Evolutionary conservation across 805 yeast genomes (phyloP).

Genomic region (Myxozyma neotropica): DNA sequence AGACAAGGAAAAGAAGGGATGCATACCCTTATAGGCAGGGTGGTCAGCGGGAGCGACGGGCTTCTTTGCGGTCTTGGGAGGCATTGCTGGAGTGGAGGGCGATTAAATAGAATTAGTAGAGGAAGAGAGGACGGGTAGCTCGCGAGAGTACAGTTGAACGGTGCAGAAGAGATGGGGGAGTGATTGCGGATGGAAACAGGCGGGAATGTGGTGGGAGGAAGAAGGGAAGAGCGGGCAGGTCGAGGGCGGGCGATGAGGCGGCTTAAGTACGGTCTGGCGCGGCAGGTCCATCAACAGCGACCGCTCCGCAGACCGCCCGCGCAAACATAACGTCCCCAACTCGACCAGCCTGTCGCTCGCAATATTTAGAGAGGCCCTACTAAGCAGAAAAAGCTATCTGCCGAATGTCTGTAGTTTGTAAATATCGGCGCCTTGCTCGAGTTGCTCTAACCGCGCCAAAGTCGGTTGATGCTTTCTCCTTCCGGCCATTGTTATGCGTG

Average conservation of each 20-base stretch:
- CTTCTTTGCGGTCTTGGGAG: slow-evolving; percentile 39
- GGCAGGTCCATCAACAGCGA: slow-evolving; percentile 5
- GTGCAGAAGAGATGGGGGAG: too few species aligned
- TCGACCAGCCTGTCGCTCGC: not conserved
- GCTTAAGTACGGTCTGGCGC: slow-evolving; percentile 6
- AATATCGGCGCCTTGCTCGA: not conserved
- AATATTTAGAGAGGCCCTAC: not conserved
- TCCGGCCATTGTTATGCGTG: too few species aligned
- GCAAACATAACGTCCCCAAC: not conserved
- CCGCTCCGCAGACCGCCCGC: not conserved
- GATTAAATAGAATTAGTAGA: not conserved
- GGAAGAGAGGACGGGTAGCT: not conserved
- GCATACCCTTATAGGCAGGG: slow-evolving; percentile 47
- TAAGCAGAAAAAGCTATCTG: too few species aligned
- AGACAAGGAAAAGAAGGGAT: not conserved
- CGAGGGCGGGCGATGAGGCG: slow-evolving; percentile 18
- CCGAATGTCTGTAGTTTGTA: too few species aligned
- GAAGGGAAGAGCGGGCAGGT: slow-evolving; percentile 3
- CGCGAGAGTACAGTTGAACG: too few species aligned
- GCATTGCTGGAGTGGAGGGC: slow-evolving; percentile 20
- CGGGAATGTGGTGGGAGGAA: not conserved
- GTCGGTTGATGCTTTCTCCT: too few species aligned
- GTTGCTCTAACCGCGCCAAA: too few species aligned
- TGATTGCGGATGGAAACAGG: not conserved
- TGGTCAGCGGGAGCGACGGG: slow-evolving; percentile 38